phyloP scores from a whole-genome alignment of 495 filamentous ascomycete species.

The Podospora australis region DNA sequence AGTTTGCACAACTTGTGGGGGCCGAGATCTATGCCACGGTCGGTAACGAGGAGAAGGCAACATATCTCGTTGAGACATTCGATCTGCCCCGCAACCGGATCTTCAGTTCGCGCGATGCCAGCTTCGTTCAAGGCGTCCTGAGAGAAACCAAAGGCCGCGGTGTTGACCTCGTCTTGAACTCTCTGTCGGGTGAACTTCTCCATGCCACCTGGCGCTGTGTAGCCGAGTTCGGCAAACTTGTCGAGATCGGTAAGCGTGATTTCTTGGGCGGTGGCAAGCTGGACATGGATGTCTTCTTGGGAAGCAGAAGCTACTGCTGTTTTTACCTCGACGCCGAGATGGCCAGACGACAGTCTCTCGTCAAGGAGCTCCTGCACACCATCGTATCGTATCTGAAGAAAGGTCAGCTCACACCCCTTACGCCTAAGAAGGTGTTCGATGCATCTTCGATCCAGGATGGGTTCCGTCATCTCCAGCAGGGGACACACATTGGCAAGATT shows the following conservation, averaged over 20 bases:
- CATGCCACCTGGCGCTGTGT: conserved; percentile 42
- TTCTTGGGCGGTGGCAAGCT: conserved; percentile 19
- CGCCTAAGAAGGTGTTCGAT: too few species aligned
- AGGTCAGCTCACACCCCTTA: too few species aligned
- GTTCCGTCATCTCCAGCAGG: too few species aligned
- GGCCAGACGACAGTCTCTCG: too few species aligned
- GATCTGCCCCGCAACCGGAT: conserved; percentile 37
- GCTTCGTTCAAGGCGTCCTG: conserved; percentile 37
- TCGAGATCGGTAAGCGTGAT: conserved; percentile 45
- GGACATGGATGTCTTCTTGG: conserved; percentile 37
- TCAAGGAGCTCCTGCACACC: too few species aligned
- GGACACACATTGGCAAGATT: too few species aligned
- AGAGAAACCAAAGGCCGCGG: conserved; percentile 38
- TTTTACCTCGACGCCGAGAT: conserved; percentile 42
- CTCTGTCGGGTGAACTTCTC: conserved; percentile 43
- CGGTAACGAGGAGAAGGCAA: conserved; percentile 32
- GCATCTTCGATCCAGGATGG: too few species aligned
- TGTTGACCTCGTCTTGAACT: conserved; percentile 50
- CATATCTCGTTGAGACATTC: conserved; percentile 31
- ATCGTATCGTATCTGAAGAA: too few species aligned
- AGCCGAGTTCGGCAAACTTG: conserved; percentile 43
- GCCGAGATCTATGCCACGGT: conserved; percentile 43
- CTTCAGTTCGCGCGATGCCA: conserved; percentile 23
- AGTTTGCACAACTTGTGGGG: conserved; percentile 35
- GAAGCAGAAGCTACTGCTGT: too few species aligned